Evolutionary conservation across 495 filamentous ascomycete genomes (phyloP).

Genomic region (Penicillium turbatum): DNA sequence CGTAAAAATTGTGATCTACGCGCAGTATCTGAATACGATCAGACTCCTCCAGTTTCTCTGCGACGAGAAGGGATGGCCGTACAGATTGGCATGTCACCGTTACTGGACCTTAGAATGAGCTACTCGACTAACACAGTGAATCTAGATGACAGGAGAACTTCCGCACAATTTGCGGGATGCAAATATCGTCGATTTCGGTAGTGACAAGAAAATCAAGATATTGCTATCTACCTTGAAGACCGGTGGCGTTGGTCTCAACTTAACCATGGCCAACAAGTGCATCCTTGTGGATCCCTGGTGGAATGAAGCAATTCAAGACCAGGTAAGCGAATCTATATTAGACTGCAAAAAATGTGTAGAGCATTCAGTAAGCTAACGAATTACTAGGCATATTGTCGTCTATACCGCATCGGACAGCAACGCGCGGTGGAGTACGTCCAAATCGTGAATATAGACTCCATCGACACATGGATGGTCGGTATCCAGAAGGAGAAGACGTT

Average conservation of each 20-base stretch:
- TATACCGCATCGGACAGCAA: conserved; percentile 59
- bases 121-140: background rate
- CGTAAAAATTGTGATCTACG: conserved; percentile 41
- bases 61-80: conserved; percentile 21
- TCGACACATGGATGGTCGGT: conserved; percentile 49
- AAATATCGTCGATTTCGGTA: conserved; percentile 27
- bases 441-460: conserved; percentile 44
- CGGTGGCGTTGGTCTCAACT: conserved; percentile 49
- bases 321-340: conserved; percentile 35
- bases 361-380: background rate
- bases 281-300: conserved; percentile 59
- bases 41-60: conserved; percentile 29
- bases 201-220: conserved; percentile 24
- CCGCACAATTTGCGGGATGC: conserved; percentile 20
- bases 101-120: too few relatives aligned
- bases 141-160: conserved; percentile 34
- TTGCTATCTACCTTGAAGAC: conserved; percentile 43
- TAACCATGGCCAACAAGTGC: conserved; percentile 54
- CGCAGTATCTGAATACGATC: conserved; percentile 33
- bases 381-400: conserved; percentile 55
- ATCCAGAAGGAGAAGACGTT: conserved; percentile 21
- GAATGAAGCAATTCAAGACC: conserved; percentile 46
- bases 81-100: too few relatives aligned
- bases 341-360: too few relatives aligned
- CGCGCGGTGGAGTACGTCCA: conserved; percentile 51